Evolutionary conservation across 176 grass and related monocot genomes (phyloP), one percentile per base, ranked within the genome.

Genomic region (Bonia amplexicaulis): DNA sequence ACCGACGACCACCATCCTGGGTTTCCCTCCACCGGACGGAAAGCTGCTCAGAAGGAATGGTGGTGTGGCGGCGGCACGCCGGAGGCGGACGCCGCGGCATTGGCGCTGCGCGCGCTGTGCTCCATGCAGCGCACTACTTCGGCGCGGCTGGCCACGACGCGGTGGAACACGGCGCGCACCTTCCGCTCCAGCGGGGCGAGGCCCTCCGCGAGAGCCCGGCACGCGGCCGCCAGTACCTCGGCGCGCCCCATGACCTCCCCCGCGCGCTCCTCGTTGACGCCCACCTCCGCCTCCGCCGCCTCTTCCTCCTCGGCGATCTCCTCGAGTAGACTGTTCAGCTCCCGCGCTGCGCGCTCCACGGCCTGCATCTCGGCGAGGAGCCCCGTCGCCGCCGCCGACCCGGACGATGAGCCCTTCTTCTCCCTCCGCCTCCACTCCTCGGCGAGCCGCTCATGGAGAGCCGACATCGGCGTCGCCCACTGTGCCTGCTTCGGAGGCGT

Each of bases 161-260:
- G 66, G 74, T 98, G 96, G 86, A 98, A 98, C 46, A 98, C 96
- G 1, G 78, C 78, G 73, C 96, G 89, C 62, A 98, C 89, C 89
- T 95, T 89, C 57, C 87, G 72, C 73, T 98, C 96, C 14, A 95
- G 82, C 6, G 96, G 91, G 41, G 85, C 83, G 1, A 98, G 91
- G 6, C 89, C 93, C 7, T 95, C 93, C 51, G 95, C 93, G 58
- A 95, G 76, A 62, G 82, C 80, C 35, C 80, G 45, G 80, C 96
- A 93, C 63, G 88, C 80, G 68, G 77, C 88, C 20, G 84, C 96
- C 22, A 98, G 83, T 41, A 91, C 91, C 76, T 73, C 76, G 2
- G 96, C 91, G 76, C 72, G 76, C 61, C 77, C 81, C 27, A 78
- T 41, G 19, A 98, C 87, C 35, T 92, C 85, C 4, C 42, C 41